Percentiles rank a stretch among this genome's conserved stretches.
Conservation (phyloP, 1,284 basidiomycete species). For the Tilletia caries region DNA sequence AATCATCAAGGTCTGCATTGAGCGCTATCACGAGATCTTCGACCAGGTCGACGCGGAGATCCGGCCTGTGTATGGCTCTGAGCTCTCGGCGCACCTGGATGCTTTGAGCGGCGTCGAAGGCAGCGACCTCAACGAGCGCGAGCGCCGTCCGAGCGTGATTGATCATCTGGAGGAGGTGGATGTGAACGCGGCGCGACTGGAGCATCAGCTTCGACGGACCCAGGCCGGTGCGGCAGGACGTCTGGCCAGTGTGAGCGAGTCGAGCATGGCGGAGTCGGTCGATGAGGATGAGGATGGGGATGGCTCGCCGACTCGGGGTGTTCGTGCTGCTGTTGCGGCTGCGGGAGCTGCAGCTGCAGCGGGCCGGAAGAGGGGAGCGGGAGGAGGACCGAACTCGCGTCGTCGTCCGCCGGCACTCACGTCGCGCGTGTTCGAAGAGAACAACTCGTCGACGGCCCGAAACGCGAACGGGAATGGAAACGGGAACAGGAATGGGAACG, state of each 20-base stretch:
- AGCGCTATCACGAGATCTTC: conserved; percentile 77
- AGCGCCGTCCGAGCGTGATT: neutral
- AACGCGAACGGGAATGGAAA: too few relatives aligned
- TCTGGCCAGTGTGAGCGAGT: conserved; percentile 1
- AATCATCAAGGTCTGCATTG: conserved; percentile 71
- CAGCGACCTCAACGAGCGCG: neutral
- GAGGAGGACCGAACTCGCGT: too few relatives aligned
- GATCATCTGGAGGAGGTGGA: neutral
- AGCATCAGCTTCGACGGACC: neutral
- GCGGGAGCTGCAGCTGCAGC: too few relatives aligned
- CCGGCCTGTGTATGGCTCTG: conserved; percentile 2
- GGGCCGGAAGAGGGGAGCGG: too few relatives aligned
- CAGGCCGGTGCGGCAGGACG: neutral
- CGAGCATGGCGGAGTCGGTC: conserved; percentile 2
- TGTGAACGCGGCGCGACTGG: neutral
- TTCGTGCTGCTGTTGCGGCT: neutral
- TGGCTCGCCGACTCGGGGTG: neutral
- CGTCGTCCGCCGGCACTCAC: too few relatives aligned
- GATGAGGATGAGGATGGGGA: neutral
- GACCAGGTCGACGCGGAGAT: conserved; percentile 65
- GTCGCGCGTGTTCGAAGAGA: too few relatives aligned
- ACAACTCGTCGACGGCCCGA: too few relatives aligned
- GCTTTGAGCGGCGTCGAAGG: neutral
- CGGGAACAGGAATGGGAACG: too few relatives aligned
- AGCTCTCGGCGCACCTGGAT: neutral